phyloP scores from a whole-genome alignment of 352 stramenopile species.

The Globisporangium apiculatum region DNA sequence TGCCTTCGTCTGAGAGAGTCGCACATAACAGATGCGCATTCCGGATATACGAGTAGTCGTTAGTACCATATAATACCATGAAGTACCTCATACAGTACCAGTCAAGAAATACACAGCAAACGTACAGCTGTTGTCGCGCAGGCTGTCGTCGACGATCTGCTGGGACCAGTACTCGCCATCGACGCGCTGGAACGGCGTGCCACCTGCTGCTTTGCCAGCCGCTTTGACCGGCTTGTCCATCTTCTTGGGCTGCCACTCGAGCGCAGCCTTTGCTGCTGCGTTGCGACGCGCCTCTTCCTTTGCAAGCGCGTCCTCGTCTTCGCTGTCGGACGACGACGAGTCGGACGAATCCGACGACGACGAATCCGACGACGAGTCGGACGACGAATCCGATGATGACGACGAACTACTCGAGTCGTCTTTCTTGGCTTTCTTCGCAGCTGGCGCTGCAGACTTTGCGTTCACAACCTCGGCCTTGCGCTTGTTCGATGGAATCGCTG shows the following conservation, averaged over 20 bases:
- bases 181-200: slow-evolving; percentile 97
- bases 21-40: no score
- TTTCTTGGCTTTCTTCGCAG: slow-evolving; percentile 31
- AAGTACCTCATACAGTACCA: background rate
- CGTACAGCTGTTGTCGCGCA: slow-evolving; percentile 97
- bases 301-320: slow-evolving; percentile 54
- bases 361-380: slow-evolving; percentile 40
- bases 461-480: slow-evolving; percentile 36
- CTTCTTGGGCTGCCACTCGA: slow-evolving; percentile 91
- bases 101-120: slow-evolving; percentile 1
- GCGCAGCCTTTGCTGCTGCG: slow-evolving; percentile 81
- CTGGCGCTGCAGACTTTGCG: slow-evolving; percentile 7
- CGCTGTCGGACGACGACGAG: slow-evolving; percentile 17
- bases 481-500: slow-evolving; percentile 29
- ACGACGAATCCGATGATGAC: slow-evolving; percentile 32
- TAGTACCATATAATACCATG: background rate
- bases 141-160: slow-evolving; percentile 88
- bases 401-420: slow-evolving; percentile 40
- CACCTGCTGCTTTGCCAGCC: slow-evolving; percentile 74
- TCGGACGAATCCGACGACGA: slow-evolving; percentile 24
- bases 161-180: slow-evolving; percentile 94
- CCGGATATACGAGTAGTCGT: background rate
- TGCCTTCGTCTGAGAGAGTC: slow-evolving; percentile 78
- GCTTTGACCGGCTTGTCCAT: slow-evolving; percentile 48
- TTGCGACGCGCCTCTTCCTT: slow-evolving; percentile 70